Conservation (phyloP, 768 basidiomycete genomes). For the Panaeolus cyanescens region DNA sequence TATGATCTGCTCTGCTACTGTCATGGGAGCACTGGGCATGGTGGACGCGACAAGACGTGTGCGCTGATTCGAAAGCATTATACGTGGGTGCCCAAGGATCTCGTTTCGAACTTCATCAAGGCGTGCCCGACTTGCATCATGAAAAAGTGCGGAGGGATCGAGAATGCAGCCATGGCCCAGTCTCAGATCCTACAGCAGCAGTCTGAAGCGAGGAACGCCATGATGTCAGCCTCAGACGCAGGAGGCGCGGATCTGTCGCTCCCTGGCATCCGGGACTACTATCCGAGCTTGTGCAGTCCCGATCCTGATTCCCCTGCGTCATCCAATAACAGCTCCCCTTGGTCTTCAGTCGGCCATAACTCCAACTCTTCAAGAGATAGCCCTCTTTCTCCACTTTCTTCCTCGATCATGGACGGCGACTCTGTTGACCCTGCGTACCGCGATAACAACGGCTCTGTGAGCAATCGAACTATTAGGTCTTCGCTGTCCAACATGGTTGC, state of each 20-base stretch:
- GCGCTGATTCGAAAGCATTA: slow-evolving; percentile 67
- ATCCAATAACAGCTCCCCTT: slow-evolving; percentile 1
- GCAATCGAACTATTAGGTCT: slow-evolving; percentile 14
- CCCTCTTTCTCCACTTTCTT: slow-evolving; percentile 7
- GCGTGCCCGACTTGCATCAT: slow-evolving; percentile 74
- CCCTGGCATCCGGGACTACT: slow-evolving; percentile 23
- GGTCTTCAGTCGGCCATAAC: slow-evolving; percentile 3
- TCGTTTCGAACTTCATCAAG: slow-evolving; percentile 77
- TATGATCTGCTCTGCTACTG: slow-evolving; percentile 78
- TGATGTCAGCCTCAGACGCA: slow-evolving; percentile 2
- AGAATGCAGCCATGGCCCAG: slow-evolving; percentile 17
- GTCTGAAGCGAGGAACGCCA: slow-evolving; percentile 11
- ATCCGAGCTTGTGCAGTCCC: slow-evolving; percentile 14
- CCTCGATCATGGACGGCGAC: slow-evolving; percentile 16
- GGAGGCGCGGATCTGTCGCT: neutral
- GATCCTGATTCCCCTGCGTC: slow-evolving; percentile 7
- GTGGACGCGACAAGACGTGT: slow-evolving; percentile 80
- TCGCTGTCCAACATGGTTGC: slow-evolving; percentile 6
- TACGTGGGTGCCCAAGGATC: slow-evolving; percentile 84
- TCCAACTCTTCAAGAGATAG: slow-evolving; percentile 5
- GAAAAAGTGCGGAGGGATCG: slow-evolving; percentile 39
- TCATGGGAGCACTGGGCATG: slow-evolving; percentile 66
- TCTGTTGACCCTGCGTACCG: slow-evolving; percentile 23
- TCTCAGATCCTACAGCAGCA: slow-evolving; percentile 14
- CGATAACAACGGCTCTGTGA: slow-evolving; percentile 17